A percentile compares a stretch with the other conserved stretches of the same genome.
phyloP scores from a whole-genome alignment of 169 alveolate genomes.

The Plasmodium falciparum region DNA sequence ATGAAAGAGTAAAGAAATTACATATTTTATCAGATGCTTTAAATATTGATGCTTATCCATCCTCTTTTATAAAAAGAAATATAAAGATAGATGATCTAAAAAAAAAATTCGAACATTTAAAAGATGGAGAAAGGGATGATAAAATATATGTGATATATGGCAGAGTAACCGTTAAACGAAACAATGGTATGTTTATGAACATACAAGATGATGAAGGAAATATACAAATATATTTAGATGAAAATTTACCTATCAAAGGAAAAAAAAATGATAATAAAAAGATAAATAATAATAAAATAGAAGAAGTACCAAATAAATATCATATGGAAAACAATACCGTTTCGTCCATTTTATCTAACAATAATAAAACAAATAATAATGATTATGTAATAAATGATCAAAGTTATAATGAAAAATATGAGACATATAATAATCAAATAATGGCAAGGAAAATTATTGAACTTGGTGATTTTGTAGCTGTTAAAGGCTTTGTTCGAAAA shows the following conservation, averaged over 20 bases:
- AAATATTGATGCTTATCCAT: conserved; percentile 69
- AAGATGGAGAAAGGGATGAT: conserved; percentile 47
- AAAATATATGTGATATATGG: conserved; percentile 62
- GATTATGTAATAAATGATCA: neutral
- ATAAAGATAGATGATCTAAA: conserved; percentile 47
- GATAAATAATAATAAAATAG: neutral
- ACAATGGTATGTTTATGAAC: conserved; percentile 79
- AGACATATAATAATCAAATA: conserved; percentile 15
- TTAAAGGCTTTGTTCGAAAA: conserved; percentile 60
- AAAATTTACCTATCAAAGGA: conserved; percentile 6
- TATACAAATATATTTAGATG: conserved; percentile 68
- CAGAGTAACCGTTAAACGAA: conserved; percentile 74
- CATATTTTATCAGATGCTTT: conserved; percentile 27
- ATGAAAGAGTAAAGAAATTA: conserved; percentile 65
- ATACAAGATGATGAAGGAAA: conserved; percentile 50
- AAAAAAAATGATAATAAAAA: conserved; percentile 1
- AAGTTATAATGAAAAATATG: neutral
- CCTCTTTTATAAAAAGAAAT: conserved; percentile 55
- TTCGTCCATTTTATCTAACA: neutral
- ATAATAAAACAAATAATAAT: neutral
- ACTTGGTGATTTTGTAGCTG: conserved; percentile 79
- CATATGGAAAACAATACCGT: neutral
- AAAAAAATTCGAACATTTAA: conserved; percentile 40
- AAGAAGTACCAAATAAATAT: conserved; percentile 5
- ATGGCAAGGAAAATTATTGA: conserved; percentile 69